Evolutionary conservation across 176 grass and related monocot genomes (phyloP).

Genomic region (Alopecurus myosuroides): DNA sequence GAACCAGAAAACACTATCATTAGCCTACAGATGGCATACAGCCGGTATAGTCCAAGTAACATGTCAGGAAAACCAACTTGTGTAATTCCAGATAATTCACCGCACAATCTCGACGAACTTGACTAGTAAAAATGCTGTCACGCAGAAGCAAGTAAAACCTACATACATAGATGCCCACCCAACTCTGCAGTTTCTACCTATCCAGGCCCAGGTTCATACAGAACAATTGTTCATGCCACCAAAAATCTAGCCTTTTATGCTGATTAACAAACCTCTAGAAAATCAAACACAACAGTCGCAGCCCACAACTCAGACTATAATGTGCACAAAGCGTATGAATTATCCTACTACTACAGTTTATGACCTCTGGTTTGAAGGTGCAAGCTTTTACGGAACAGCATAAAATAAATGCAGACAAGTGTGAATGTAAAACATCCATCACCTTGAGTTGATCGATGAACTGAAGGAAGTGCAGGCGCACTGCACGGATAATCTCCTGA

Average conservation of each 20-base stretch:
- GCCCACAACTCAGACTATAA: neutral
- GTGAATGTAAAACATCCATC: neutral
- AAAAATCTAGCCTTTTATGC: neutral
- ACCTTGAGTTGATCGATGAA: constrained; percentile 77
- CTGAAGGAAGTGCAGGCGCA: constrained; percentile 55
- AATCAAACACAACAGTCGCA: neutral
- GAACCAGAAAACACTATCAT: too few species aligned
- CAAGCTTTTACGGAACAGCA: too few species aligned
- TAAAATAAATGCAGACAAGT: too few species aligned
- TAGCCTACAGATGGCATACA: too few species aligned
- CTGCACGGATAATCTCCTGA: constrained; percentile 62
- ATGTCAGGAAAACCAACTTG: neutral
- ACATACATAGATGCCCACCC: neutral
- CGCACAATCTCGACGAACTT: neutral
- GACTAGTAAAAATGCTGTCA: neutral
- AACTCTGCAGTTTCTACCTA: neutral
- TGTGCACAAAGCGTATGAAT: neutral
- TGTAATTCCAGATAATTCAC: too few species aligned
- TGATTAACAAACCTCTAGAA: neutral
- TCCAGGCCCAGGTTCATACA: neutral
- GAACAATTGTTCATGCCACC: neutral
- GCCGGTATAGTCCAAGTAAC: neutral
- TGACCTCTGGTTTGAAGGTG: too few species aligned
- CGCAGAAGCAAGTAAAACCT: neutral
- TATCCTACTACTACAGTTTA: neutral